Conservation (phyloP, 2,329 filamentous ascomycete genomes). For the Xylariales sp. region DNA sequence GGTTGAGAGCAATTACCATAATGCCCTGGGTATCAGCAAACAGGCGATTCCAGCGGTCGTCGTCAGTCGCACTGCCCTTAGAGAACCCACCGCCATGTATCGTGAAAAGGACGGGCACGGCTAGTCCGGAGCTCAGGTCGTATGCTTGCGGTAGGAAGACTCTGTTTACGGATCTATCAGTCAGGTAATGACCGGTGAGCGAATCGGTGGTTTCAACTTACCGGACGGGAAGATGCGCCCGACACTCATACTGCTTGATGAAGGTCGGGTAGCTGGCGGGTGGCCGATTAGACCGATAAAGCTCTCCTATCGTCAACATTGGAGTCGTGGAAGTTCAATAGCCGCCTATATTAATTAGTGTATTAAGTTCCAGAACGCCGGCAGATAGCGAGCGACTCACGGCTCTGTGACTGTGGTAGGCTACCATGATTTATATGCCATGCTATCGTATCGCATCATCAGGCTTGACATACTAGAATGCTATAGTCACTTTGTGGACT, state of each 20-base stretch:
- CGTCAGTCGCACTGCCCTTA: conserved; percentile 5
- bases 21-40: conserved; percentile 4
- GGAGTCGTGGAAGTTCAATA: too few relatives aligned
- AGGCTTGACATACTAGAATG: too few relatives aligned
- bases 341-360: too few relatives aligned
- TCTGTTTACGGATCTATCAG: neutral
- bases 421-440: conserved; percentile 2
- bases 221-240: conserved; percentile 6
- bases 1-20: conserved; percentile 6
- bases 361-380: too few relatives aligned
- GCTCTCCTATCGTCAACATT: conserved; percentile 7
- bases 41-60: conserved; percentile 8
- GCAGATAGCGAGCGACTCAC: too few relatives aligned
- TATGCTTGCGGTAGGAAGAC: conserved; percentile 5
- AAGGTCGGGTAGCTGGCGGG: conserved; percentile 4
- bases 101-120: conserved; percentile 5
- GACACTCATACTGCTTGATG: conserved; percentile 7
- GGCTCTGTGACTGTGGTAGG: too few relatives aligned
- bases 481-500: too few relatives aligned
- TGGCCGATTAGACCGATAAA: conserved; percentile 6
- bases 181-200: neutral
- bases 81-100: conserved; percentile 7
- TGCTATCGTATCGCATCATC: too few relatives aligned
- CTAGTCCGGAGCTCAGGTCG: neutral
- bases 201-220: neutral